These are phyloP conservation scores for Eucalyptus erythrocorys DNA, from an alignment of 345 rosid genomes.

Conservation along the genomic window DNA sequence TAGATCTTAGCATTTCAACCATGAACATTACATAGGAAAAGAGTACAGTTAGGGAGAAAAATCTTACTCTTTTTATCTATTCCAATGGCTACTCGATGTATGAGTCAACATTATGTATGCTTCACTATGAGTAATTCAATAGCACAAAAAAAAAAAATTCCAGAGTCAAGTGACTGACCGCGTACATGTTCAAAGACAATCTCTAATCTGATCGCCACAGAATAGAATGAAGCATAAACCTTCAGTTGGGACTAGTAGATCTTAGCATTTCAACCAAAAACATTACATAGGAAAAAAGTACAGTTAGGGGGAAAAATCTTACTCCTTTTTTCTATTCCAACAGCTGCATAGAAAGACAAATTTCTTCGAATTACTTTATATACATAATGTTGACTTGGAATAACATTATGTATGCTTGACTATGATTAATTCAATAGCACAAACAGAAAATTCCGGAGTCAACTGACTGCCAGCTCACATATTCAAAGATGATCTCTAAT, in stretches of 20 bases:
- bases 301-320: not conserved
- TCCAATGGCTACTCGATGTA: slow-evolving; percentile 37
- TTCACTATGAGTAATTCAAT: not conserved
- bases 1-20: not conserved
- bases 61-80: slow-evolving; percentile 66
- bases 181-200: not conserved
- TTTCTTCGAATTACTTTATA: slow-evolving; percentile 67
- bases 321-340: slow-evolving; percentile 75
- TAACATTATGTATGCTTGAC: not conserved
- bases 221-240: not conserved
- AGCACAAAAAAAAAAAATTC: not conserved
- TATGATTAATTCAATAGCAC: not conserved
- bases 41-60: not conserved
- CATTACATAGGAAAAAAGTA: not conserved
- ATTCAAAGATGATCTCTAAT: not conserved
- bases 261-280: not conserved
- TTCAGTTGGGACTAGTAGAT: not conserved
- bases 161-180: not conserved
- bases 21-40: not conserved
- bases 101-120: not conserved
- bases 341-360: slow-evolving; percentile 76
- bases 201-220: not conserved
- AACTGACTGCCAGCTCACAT: not conserved
- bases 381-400: not conserved
- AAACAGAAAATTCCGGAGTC: not conserved